Base-by-base conservation (phyloP, 108 stramenopile genomes). In the Discostella stelligeroides region DNA sequence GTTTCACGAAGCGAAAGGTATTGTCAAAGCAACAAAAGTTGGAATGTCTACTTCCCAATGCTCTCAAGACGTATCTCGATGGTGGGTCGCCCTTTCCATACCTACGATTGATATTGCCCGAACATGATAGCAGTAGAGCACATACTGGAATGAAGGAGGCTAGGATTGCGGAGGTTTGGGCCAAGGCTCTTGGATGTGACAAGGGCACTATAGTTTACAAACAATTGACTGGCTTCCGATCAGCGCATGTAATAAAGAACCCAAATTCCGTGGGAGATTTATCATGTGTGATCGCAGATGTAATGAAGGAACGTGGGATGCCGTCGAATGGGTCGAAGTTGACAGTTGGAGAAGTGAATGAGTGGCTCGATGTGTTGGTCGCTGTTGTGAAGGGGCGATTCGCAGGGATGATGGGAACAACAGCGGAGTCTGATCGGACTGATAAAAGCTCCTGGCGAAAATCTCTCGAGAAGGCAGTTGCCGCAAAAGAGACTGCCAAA, bases 331-430 rank as follows among this genome's bases (percentile, higher is more conserved):
- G 66, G 41, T 84, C 71, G 11, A 83, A 77, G 28, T 25, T 89
- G 24, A 89, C 83, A 17, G 53, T 95, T 34, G 87, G 82, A 8
- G 59, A 89, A 45, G 74, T 95, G 10, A 95, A 95, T 73, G 62
- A 71, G 28, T 72, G 86, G 56, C 58, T 95, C 56, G 94, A 95
- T 76, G 90, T 92, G 37, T 61, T 95, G 60, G 81, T 73, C 0
- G 60, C 43, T 42, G 42, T 85, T 41, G 53, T 47, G 5, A 78
- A 73, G 43, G 56, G 63, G 48, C 54, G 68, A 39, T 69, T 69
- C 43, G 62, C 46, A 10, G 49, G 60, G 61, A 49, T 43, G 7
- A 29, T 15, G 62, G 24, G 0, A 53, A 49, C 23, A 59, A 45
- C 11, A 61, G 49, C 25, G 41, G n/a, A 2, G 63, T 55, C 37